These are phyloP conservation scores for Nicotiana noctiflora DNA, from an alignment of 257 asterid species.

Conservation along the genomic window DNA sequence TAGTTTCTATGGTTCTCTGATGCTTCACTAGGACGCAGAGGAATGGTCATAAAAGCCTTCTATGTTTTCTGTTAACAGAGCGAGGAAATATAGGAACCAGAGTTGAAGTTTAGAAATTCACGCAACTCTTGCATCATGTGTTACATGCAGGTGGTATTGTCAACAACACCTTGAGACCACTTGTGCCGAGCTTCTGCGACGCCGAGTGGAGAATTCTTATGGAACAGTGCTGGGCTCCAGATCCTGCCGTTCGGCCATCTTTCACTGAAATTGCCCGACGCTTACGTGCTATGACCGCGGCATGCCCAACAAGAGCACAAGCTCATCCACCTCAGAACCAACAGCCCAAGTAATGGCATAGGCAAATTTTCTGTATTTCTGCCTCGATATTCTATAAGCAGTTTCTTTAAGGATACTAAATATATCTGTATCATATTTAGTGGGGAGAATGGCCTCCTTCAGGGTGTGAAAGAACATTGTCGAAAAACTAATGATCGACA, in stretches of 20 bases:
- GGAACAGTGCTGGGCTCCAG: slow-evolving; percentile 99
- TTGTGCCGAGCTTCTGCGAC: slow-evolving; percentile 69
- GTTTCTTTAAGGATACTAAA: neutral
- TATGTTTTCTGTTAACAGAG: neutral
- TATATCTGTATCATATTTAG: slow-evolving; percentile 1
- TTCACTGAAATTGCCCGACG: slow-evolving; percentile 82
- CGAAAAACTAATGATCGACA: neutral
- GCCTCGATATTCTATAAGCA: neutral
- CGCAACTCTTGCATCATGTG: neutral
- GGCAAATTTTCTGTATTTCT: neutral
- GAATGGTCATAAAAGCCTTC: neutral
- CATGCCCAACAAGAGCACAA: slow-evolving; percentile 41
- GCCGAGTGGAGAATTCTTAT: slow-evolving; percentile 72
- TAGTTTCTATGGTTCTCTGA: neutral
- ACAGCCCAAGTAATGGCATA: slow-evolving; percentile 30
- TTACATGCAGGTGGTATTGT: slow-evolving; percentile 75
- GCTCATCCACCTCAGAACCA: slow-evolving; percentile 33
- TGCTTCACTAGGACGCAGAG: neutral
- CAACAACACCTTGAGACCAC: slow-evolving; percentile 76
- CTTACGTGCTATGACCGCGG: slow-evolving; percentile 58
- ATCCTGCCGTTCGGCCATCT: slow-evolving; percentile 65
- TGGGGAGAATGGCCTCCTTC: neutral
- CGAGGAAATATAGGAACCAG: neutral
- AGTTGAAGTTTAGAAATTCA: neutral
- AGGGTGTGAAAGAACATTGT: slow-evolving; percentile 4